phyloP scores from a whole-genome alignment of 2,329 filamentous ascomycete species.

The Sarocladiaceae sp. region DNA sequence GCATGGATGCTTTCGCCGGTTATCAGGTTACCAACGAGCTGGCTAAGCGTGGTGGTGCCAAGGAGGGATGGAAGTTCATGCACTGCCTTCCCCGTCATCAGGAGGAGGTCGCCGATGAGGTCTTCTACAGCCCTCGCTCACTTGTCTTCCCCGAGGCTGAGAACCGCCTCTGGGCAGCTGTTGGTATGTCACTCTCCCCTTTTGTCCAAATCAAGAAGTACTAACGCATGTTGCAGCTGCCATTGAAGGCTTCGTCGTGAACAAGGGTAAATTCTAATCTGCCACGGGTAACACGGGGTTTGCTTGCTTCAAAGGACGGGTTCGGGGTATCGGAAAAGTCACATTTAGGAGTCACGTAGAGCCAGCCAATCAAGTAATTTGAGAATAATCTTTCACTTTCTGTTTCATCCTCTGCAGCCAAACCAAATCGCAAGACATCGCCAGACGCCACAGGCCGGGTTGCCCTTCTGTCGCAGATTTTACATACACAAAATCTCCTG shows the following conservation, averaged over 20 bases:
- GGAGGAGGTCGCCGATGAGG: conserved; percentile 91
- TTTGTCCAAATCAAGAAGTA: not conserved
- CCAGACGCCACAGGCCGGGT: conserved; percentile 15
- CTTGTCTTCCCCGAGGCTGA: conserved; percentile 93
- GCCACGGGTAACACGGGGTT: not conserved
- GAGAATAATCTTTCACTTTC: conserved; percentile 3
- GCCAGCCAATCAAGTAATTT: too few relatives aligned
- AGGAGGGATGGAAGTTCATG: conserved; percentile 94
- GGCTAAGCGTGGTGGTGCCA: conserved; percentile 79
- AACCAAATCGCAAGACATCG: conserved; percentile 8
- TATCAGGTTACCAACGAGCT: conserved; percentile 90
- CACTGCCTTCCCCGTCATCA: conserved; percentile 90
- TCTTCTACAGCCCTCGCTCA: conserved; percentile 83
- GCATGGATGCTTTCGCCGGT: conserved; percentile 76
- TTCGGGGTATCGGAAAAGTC: not conserved
- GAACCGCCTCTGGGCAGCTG: conserved; percentile 88
- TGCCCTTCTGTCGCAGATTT: conserved; percentile 20
- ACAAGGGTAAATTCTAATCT: conserved; percentile 73
- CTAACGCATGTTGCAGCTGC: conserved; percentile 45
- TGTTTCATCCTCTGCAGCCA: conserved; percentile 5
- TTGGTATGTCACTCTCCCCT: conserved; percentile 48
- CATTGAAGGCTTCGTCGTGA: conserved; percentile 88
- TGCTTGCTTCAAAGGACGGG: too few relatives aligned
- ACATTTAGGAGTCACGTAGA: conserved; percentile 7
- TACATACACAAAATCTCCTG: conserved; percentile 18